These are phyloP conservation scores for Pyrus pyrifolia DNA, from an alignment of 306 rosid species.

Conservation along the genomic window DNA sequence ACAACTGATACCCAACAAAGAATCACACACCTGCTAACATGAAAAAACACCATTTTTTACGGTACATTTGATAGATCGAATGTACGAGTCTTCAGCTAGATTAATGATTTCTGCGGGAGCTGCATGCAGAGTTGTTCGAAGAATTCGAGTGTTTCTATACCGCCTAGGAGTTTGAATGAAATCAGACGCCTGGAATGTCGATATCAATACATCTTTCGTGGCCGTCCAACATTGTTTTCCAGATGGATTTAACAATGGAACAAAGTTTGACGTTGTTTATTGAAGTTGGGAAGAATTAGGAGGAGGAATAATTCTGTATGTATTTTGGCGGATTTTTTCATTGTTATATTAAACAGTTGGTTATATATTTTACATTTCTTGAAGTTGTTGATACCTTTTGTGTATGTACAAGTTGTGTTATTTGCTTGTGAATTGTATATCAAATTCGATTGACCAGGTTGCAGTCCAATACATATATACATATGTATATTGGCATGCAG, in stretches of 20 bases:
- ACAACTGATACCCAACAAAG: constrained; percentile 5
- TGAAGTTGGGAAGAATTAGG: neutral
- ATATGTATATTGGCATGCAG: too few relatives aligned
- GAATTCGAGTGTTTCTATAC: neutral
- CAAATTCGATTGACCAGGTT: too few relatives aligned
- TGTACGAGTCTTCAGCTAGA: constrained; percentile 6
- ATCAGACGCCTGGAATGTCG: neutral
- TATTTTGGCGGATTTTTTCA: neutral
- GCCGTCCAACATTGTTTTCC: too few relatives aligned
- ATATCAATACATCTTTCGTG: neutral
- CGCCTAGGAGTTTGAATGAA: neutral
- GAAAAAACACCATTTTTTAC: neutral
- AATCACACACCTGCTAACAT: neutral
- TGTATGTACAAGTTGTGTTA: neutral
- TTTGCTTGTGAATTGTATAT: neutral
- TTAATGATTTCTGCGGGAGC: neutral
- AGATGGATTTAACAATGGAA: neutral
- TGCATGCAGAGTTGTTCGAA: neutral
- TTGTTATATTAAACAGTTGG: neutral
- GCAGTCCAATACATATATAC: too few relatives aligned
- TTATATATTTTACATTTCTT: neutral
- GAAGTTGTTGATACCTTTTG: neutral
- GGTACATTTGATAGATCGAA: constrained; percentile 3
- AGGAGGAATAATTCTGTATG: neutral
- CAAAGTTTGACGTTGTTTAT: neutral